Evolutionary conservation across 1,284 basidiomycete species (phyloP).

Genomic region (Pyrrhoderma lamaoense): DNA sequence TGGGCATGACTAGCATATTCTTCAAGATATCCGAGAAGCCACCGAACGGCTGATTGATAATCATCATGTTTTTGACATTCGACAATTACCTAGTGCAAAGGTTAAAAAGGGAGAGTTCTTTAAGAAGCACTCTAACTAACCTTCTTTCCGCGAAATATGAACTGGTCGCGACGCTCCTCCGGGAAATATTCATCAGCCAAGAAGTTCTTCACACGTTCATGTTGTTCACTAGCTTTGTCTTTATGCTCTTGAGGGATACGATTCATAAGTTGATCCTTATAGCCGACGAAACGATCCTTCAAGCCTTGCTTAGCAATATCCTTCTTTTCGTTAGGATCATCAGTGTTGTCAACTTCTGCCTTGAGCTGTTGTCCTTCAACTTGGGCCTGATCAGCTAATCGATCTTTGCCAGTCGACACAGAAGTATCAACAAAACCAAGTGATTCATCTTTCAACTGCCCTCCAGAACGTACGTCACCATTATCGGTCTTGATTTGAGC

Average conservation of each 20-base stretch:
- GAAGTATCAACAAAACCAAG: not conserved
- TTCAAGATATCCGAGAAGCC: conserved; percentile 37
- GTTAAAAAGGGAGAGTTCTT: not conserved
- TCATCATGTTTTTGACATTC: conserved; percentile 56
- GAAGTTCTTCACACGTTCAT: conserved; percentile 38
- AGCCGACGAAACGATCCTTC: conserved; percentile 10
- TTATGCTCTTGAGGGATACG: conserved; percentile 36
- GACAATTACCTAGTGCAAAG: conserved; percentile 34
- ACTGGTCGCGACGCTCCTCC: conserved; percentile 54
- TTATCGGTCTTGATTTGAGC: conserved; percentile 12
- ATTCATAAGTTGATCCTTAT: conserved; percentile 24
- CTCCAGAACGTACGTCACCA: conserved; percentile 10
- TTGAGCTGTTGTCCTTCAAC: conserved; percentile 1
- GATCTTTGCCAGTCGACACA: not conserved
- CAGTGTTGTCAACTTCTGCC: conserved; percentile 6
- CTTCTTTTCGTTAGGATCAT: conserved; percentile 16
- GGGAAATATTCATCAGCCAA: conserved; percentile 54
- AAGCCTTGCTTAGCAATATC: conserved; percentile 8
- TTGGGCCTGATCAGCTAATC: not conserved
- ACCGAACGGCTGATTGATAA: conserved; percentile 44
- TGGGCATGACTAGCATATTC: conserved; percentile 46
- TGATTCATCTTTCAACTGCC: conserved; percentile 5
- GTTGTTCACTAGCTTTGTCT: conserved; percentile 31
- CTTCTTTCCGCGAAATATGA: conserved; percentile 53
- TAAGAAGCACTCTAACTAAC: conserved; percentile 17